Evolutionary conservation across 1,284 basidiomycete genomes (phyloP).

Genomic region (Sphagnurus paluster): DNA sequence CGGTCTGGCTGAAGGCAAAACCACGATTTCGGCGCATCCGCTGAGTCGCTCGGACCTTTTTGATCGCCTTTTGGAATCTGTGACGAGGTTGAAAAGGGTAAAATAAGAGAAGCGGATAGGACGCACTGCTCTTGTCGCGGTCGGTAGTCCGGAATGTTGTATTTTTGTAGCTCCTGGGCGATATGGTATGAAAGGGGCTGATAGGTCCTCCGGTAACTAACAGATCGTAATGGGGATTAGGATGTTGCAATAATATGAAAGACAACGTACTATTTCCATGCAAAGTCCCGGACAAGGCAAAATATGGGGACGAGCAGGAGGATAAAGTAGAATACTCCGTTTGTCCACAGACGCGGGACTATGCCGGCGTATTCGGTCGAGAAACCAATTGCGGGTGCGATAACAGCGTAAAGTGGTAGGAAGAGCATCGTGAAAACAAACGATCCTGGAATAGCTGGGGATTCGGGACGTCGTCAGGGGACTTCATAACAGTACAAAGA

Average conservation of each 20-base stretch:
- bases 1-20: slow-evolving; percentile 96
- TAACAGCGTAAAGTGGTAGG: slow-evolving; percentile 86
- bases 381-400: slow-evolving; percentile 87
- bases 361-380: slow-evolving; percentile 90
- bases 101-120: slow-evolving; percentile 1
- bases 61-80: slow-evolving; percentile 96
- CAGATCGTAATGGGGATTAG: slow-evolving; percentile 13
- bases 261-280: slow-evolving; percentile 85
- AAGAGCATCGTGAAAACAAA: slow-evolving; percentile 95
- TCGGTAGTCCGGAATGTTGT: slow-evolving; percentile 96
- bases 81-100: slow-evolving; percentile 9
- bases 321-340: slow-evolving; percentile 87
- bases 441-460: slow-evolving; percentile 89
- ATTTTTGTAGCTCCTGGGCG: slow-evolving; percentile 96
- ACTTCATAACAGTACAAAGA: not conserved
- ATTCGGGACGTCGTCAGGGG: slow-evolving; percentile 13
- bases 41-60: slow-evolving; percentile 95
- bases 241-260: slow-evolving; percentile 7
- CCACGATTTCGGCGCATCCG: slow-evolving; percentile 92
- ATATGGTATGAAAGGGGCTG: slow-evolving; percentile 92
- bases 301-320: slow-evolving; percentile 87
- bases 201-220: slow-evolving; percentile 90
- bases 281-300: slow-evolving; percentile 89
- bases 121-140: slow-evolving; percentile 95
- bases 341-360: slow-evolving; percentile 86